Base-by-base conservation (phyloP, 2,329 filamentous ascomycete genomes). In the Lasiodiplodia gonubiensis region DNA sequence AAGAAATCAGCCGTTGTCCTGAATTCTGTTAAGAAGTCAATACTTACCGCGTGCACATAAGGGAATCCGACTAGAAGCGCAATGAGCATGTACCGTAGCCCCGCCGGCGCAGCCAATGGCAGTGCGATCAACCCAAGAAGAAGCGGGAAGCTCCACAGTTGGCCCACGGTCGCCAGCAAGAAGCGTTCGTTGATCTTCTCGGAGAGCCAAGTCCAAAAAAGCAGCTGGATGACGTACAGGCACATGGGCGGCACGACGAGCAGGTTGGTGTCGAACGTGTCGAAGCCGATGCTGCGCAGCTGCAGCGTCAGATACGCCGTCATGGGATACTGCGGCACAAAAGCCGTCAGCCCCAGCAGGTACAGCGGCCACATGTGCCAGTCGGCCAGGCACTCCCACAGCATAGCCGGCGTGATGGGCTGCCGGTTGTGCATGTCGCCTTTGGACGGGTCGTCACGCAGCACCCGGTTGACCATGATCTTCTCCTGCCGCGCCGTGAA, bases 381-480 rank as follows among this genome's bases (percentile, higher is more conserved):
- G 72, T 87, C 85, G 16, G 74, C 79, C 48, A 86, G 76, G n/a
- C 82, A 81, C n/a, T 81, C 71, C 74, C 80, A 82, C 53, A 87
- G 80, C 70, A 85, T 80, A 27, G 74, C 77, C 1, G 79, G 79
- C 0, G 79, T 82, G 7, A 87, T 76, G 1, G 82, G 81, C 72
- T 88, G 83, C 3, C 85, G 80, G 70, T 87, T 86, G 71, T 86
- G 83, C 79, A 87, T 87, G 63, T 81, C 81, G 21, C 85, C 85
- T 71, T 87, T 87, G 64, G 80, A 81, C 1, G 84, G 84, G 66
- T 86, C 84, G 65, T 86, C 84, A n/a, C 84, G 81, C 23, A 86
- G 79, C 33, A 89, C 81, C 30, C 84, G 84, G 74, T 90, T 91
- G 49, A 89, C 83, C 84, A 91, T 88, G 73, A 91, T 90, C 63